Base-by-base conservation (phyloP, 371 early-diverging fungal species). In the Haplosporangium sp. region DNA sequence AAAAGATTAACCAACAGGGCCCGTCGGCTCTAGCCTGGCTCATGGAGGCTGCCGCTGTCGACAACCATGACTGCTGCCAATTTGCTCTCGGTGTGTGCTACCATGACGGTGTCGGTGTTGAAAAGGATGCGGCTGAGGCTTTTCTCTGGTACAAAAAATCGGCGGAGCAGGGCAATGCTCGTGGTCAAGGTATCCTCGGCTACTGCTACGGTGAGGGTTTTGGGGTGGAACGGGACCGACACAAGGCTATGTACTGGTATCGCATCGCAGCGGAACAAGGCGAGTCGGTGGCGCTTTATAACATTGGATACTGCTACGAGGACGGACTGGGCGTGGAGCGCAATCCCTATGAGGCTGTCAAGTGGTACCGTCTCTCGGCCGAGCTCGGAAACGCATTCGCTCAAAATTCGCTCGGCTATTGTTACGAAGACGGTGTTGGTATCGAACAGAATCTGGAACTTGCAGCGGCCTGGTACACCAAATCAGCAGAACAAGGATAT, bases 241-340 rank as follows among this genome's bases (percentile, higher is more conserved):
- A 69, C 42, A 68, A 84, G 65, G 92, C 92, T 20, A 83, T 92
- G 66, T 81, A 86, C 59, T 92, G 90, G 90, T 94, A 92, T 70
- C 64, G 74, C 42, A 82, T 83, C 16, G 87, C 91, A 6, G 91
- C 93, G 0, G 82, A 83, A 40, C 84, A 85, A 46, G 85, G 84
- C 20, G 86, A 89, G 51, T 82, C 88, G 0, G 93, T 91, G 3
- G 90, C 93, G 14, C 91, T 92, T 67, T 93, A 93, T 82, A 94
- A 94, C 81, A 81, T 94, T 56, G 95, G 92, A 12, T 90, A 93
- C 76, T 92, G 93, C 65, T 93, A 92, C 75, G 93, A 94, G 74
- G 89, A 91, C 59, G 96, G 95, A 16, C 70, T 90, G 40, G 94
- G 94, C 7, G 87, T 89, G 5, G 84, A 85, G 48, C 83, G 85